Base-by-base conservation (phyloP, 306 rosid species). In the Potentilla sterilis region DNA sequence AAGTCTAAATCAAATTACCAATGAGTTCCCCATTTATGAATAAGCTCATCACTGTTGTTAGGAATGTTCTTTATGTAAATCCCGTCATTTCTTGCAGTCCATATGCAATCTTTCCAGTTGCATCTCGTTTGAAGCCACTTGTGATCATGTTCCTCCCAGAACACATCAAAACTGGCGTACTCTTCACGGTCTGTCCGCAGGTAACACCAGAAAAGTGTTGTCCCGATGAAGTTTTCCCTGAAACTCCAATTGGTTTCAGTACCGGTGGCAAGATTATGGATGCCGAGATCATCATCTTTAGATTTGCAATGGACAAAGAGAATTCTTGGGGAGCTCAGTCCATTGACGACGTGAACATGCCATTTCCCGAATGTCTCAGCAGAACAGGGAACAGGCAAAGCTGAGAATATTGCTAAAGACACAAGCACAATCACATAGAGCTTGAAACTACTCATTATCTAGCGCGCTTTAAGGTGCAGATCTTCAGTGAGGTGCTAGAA, bases 71-170 rank as follows among this genome's bases (percentile, higher is more conserved):
- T n/a, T 7, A 80, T 13, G 52, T 67, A 73, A 74, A 80, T 6
- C 34, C 79, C 79, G 19, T 38, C 79, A 48, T 74, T 66, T 59
- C 57, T 74, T 4, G 83, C 83, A 1, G 2, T 44, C 83, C 83
- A 80, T 34, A 67, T 34, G 52, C 79, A 74, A 21, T 14, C 41
- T 0, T 43, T 38, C 2, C 44, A 6, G 6, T 18, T 13, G 35
- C 77, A 78, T 19, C 64, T 49, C 4, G 24, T 8, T 34, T 18
- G 19, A 1, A 78, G 77, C 82, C 77, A 78, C 4, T 1, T 16
- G 14, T 18, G 48, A 2, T 0, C 9, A 19, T 37, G 11, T 15
- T 78, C 77, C 4, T 8, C 15, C 77, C 77, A 69, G 35, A 75
- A 75, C 19, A 51, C 78, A 0, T 66, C 59, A 7, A 81, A 81